A percentile compares a stretch with the other conserved stretches of the same genome.
Evolutionary conservation across 108 stramenopile species (phyloP).

Genomic region (Chaetoceros muelleri): DNA sequence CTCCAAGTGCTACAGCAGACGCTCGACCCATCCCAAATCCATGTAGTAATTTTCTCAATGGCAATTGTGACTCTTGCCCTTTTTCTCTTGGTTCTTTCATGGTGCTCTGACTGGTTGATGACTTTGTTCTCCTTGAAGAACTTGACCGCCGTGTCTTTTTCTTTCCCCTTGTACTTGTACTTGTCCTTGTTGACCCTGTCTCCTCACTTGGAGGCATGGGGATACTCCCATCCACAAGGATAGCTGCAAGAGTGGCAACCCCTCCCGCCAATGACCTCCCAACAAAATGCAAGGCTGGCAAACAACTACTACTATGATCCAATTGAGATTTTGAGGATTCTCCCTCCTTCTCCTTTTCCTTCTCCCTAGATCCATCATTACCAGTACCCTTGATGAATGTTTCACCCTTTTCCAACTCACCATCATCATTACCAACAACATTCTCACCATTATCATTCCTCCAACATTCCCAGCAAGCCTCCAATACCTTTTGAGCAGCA

Average conservation of each 20-base stretch:
- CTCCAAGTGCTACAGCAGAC: conserved; percentile 59
- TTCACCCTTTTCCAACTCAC: neutral
- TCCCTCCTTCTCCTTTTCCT: neutral
- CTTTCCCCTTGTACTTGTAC: neutral
- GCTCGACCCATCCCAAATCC: conserved; percentile 45
- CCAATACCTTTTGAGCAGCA: conserved; percentile 39
- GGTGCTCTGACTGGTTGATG: conserved; percentile 2
- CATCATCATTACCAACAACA: neutral
- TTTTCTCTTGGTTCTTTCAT: conserved; percentile 1
- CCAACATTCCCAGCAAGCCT: neutral
- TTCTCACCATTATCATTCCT: neutral
- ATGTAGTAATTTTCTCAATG: conserved; percentile 9
- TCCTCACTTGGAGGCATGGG: conserved; percentile 28
- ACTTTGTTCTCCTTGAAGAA: neutral
- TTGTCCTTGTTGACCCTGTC: conserved; percentile 8
- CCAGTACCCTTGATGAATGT: no score
- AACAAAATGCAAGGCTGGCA: conserved; percentile 66
- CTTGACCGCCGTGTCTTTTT: neutral
- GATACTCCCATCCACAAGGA: conserved; percentile 59
- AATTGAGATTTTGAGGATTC: conserved; percentile 16
- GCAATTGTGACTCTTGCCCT: conserved; percentile 4
- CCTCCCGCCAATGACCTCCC: conserved; percentile 69
- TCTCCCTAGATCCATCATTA: neutral
- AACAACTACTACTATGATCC: conserved; percentile 12
- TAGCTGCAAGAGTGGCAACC: conserved; percentile 58